These are phyloP conservation scores for Piper betle DNA, from an alignment of 164 flowering plant genomes.

Conservation along the genomic window DNA sequence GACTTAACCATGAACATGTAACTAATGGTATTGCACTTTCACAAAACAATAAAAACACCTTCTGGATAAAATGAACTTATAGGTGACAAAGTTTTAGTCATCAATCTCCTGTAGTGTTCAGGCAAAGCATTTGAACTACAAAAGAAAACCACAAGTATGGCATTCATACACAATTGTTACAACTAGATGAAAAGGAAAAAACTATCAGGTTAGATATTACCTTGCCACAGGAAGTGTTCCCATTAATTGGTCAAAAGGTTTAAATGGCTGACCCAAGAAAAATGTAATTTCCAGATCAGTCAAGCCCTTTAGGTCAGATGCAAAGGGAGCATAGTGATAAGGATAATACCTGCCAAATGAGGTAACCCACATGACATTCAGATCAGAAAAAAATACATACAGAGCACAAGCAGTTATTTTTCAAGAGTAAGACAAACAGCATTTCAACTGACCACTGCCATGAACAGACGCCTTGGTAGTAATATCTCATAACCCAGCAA, in stretches of 20 bases:
- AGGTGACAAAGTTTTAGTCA: constrained; percentile 83
- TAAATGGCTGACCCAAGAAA: constrained; percentile 88
- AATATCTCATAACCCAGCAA: constrained; percentile 96
- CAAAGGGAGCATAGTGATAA: constrained; percentile 98
- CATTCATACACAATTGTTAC: not conserved
- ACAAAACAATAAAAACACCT: constrained; percentile 32
- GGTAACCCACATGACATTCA: not conserved
- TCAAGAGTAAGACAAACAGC: not conserved
- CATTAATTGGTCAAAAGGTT: constrained; percentile 97
- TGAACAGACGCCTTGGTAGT: constrained; percentile 92
- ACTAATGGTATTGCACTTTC: not conserved
- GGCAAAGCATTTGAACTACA: constrained; percentile 83
- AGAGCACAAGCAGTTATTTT: not conserved
- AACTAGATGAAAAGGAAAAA: not conserved
- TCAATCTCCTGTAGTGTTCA: constrained; percentile 54
- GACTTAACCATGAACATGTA: no score
- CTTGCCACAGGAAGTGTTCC: constrained; percentile 97
- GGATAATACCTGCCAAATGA: constrained; percentile 80
- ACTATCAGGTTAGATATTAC: constrained; percentile 16
- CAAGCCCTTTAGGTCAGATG: constrained; percentile 86
- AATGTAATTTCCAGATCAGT: constrained; percentile 80
- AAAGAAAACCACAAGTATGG: constrained; percentile 2
- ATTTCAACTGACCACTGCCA: constrained; percentile 78
- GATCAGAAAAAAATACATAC: not conserved
- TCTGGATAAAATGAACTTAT: constrained; percentile 65